Evolutionary conservation across 2,329 filamentous ascomycete species (phyloP), one percentile per base, ranked within the genome.

Genomic region (Pleurostoma richardsiae): DNA sequence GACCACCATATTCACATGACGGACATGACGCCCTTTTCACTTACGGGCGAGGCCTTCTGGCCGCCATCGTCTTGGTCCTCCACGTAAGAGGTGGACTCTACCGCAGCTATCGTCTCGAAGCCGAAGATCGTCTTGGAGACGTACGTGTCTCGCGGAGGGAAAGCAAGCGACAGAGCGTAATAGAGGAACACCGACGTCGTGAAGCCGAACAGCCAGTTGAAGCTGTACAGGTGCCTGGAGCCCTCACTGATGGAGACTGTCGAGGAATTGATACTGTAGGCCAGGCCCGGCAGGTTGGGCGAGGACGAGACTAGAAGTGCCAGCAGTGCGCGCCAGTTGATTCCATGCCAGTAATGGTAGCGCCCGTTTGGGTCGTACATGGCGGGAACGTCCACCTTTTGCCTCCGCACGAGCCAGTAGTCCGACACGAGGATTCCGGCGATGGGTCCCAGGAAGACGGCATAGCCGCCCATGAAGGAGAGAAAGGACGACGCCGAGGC

Each of bases 401-500:
- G 33, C 33, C 33, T 36, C 8, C 33, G 33, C 8, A 36, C 33
- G 33, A 36, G 33, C 33, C 33, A 36, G n/a, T 36, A 36, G n/a
- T 36, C 33, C n/a, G 33, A 36, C 8, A 36, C 33, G 33, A 36
- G 33, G 8, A 36, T 36, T 36, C 33, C 33, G n/a, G 33, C 33
- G n/a, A 36, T 36, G n/a, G 33, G 33, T 8, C 33, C 33, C 33
- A 36, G 33, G 33, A 36, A 36, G 8, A 36, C 33, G 57, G 50
- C 69, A 54, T 49, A 76, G 72, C 4, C 73, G 58, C 2, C 68
- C 74, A 84, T 82, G 61, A 83, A 83, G 41, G 72, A 72, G 2
- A 51, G 41, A 38, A 51, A 49, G 1, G 44, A 47, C 6, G 44
- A 79, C 56, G 56, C 77, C 0, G 70, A 74, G 5, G 58, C 63